Evolutionary conservation across 495 filamentous ascomycete genomes (phyloP), one percentile per base, ranked within the genome.

Genomic region (Penicillium pulvis): DNA sequence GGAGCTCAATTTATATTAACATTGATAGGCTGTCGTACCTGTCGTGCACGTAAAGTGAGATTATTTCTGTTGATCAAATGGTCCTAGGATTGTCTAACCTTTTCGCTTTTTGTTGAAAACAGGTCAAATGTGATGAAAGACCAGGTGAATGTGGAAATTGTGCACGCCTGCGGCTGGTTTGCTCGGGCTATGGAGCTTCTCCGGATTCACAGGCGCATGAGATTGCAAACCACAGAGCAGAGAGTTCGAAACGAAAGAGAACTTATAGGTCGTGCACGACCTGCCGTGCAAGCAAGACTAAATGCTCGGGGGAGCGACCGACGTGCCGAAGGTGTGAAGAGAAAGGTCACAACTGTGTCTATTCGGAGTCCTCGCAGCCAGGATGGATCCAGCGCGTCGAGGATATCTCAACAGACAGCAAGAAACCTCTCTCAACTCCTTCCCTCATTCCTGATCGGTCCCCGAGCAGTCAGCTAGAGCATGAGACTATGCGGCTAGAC

Each of bases 231-330:
- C 42, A 57, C 11, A 20, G 24, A 16, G 16, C 12, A 9, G 49
- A 57, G 2, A 57, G 46, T 20, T 61, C 64, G 2, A 63, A 63
- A 42, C 51, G 58, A 35, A 73, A 64, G 24, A 54, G 73, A 51
- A 71, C 73, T 6, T 76, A 69, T 61, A 63, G 70, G 14, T 74
- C 70, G 14, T 76, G 73, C 28, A 64, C 57, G 6, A 62, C 59
- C 26, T 76, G 71, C 51, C 71, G 71, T 17, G 28, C 59, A 11
- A 66, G 65, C 10, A 74, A 74, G 51, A 69, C 63, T 3, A 73
- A 71, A 56, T 76, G 73, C 52, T 74, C 71, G 8, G 71, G 71
- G 12, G 73, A 71, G 16, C 63, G 68, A 19, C 71, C 71, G 17
- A 56, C 43, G 12, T 76, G 71, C 53, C 55, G 56, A 30, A 55